These are phyloP conservation scores for Trypanosoma boissoni DNA, from an alignment of 208 protist genomes.

Conservation along the genomic window DNA sequence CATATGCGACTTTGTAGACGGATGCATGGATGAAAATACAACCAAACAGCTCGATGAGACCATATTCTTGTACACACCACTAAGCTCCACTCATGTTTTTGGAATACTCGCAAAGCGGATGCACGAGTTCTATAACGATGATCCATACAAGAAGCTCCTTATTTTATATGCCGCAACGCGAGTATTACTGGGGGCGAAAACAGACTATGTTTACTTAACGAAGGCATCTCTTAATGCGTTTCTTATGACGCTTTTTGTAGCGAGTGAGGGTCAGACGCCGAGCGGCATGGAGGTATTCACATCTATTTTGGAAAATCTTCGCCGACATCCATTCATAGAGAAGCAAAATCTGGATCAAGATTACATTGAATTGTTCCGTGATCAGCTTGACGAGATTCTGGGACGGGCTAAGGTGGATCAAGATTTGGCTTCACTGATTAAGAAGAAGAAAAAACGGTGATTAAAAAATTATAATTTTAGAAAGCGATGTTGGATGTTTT, in stretches of 20 bases:
- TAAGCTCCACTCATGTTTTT: slow-evolving; percentile 71
- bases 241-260: slow-evolving; percentile 76
- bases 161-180: slow-evolving; percentile 76
- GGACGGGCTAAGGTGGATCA: slow-evolving; percentile 68
- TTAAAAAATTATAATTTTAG: neutral
- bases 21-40: slow-evolving; percentile 56
- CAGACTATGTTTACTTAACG: slow-evolving; percentile 41
- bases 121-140: slow-evolving; percentile 63
- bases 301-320: slow-evolving; percentile 71
- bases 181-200: slow-evolving; percentile 55
- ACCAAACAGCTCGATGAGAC: slow-evolving; percentile 52
- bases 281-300: slow-evolving; percentile 66
- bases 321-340: slow-evolving; percentile 58
- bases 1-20: slow-evolving; percentile 65
- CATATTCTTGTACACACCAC: slow-evolving; percentile 59
- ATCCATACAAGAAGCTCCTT: slow-evolving; percentile 79
- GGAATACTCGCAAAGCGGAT: slow-evolving; percentile 81
- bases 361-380: slow-evolving; percentile 54
- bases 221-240: slow-evolving; percentile 67
- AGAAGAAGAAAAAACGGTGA: slow-evolving; percentile 18
- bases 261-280: slow-evolving; percentile 57
- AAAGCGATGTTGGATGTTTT: too few species aligned
- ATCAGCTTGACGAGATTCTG: slow-evolving; percentile 62
- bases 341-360: slow-evolving; percentile 49
- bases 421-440: slow-evolving; percentile 57